These are phyloP conservation scores for Niveomyces coronatus DNA, from an alignment of 2,329 filamentous ascomycete genomes.

Conservation along the genomic window DNA sequence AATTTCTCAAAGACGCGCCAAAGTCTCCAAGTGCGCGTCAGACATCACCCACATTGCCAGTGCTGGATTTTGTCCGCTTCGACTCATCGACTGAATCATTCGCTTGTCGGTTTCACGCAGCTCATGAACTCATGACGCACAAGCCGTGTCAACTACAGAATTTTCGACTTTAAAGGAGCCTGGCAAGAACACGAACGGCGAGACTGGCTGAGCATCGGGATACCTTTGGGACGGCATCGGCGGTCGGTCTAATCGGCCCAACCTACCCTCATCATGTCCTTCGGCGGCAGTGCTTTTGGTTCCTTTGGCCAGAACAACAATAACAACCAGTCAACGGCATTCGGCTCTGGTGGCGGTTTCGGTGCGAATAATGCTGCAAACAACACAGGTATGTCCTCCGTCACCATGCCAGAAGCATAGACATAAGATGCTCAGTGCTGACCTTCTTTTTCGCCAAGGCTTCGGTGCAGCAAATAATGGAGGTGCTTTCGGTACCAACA, in stretches of 20 bases:
- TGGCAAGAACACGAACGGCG: background rate
- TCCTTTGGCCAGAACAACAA: conserved; percentile 54
- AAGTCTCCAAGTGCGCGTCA: background rate
- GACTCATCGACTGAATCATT: background rate
- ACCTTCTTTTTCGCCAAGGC: conserved; percentile 16
- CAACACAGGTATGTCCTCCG: conserved; percentile 32
- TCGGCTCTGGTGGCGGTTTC: conserved; percentile 43
- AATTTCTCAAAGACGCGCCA: conserved; percentile 5
- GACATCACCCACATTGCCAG: background rate
- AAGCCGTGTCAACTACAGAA: background rate
- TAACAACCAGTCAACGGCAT: conserved; percentile 25
- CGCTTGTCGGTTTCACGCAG: background rate
- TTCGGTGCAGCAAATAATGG: conserved; percentile 24
- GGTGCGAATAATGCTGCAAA: conserved; percentile 31
- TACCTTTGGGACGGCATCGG: background rate
- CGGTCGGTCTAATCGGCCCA: background rate
- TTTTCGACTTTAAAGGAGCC: background rate
- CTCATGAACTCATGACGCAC: conserved; percentile 2
- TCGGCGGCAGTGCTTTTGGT: conserved; percentile 40
- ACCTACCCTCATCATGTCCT: conserved; percentile 38
- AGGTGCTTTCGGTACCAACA: conserved; percentile 30
- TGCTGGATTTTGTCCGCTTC: background rate
- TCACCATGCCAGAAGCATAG: conserved; percentile 11
- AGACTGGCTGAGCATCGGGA: background rate
- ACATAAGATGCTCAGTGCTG: conserved; percentile 13